Conservation (phyloP, 352 stramenopile species). For the Phytophthora brassicae region DNA sequence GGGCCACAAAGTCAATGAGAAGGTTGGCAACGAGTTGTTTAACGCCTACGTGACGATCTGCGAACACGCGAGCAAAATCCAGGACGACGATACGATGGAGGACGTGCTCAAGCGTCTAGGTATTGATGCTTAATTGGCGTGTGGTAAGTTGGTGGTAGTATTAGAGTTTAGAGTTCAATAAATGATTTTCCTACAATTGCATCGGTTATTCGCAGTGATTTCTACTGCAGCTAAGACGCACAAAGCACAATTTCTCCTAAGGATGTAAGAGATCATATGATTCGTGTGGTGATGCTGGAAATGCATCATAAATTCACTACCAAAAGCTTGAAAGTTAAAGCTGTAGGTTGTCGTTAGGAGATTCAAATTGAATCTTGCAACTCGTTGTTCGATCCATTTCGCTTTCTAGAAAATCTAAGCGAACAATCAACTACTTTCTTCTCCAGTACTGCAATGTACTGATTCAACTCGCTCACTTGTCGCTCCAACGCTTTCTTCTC, state of each 20-base stretch:
- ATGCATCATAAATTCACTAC: no score
- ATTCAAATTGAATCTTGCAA: not conserved
- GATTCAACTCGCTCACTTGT: slow-evolving; percentile 18
- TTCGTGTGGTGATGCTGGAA: no score
- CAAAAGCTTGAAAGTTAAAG: no score
- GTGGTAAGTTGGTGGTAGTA: not conserved
- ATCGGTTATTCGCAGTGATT: no score
- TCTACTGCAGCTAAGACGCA: no score
- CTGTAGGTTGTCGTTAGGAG: no score
- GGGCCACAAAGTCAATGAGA: slow-evolving; percentile 54
- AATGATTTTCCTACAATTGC: slow-evolving; percentile 3
- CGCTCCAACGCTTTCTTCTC: slow-evolving; percentile 32
- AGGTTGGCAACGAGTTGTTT: slow-evolving; percentile 45
- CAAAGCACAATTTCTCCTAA: no score
- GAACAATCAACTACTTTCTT: slow-evolving; percentile 24
- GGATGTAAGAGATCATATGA: no score
- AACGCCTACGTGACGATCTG: slow-evolving; percentile 60
- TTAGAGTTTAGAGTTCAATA: slow-evolving; percentile 9
- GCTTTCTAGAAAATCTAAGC: not conserved
- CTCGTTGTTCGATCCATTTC: not conserved
- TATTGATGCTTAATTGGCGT: slow-evolving; percentile 15
- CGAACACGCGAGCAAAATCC: slow-evolving; percentile 48
- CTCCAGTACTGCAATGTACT: slow-evolving; percentile 37
- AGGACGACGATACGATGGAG: slow-evolving; percentile 46
- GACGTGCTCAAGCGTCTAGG: slow-evolving; percentile 34